phyloP scores from a whole-genome alignment of 2,329 filamentous ascomycete species.

The Fusarium abutilonis region DNA sequence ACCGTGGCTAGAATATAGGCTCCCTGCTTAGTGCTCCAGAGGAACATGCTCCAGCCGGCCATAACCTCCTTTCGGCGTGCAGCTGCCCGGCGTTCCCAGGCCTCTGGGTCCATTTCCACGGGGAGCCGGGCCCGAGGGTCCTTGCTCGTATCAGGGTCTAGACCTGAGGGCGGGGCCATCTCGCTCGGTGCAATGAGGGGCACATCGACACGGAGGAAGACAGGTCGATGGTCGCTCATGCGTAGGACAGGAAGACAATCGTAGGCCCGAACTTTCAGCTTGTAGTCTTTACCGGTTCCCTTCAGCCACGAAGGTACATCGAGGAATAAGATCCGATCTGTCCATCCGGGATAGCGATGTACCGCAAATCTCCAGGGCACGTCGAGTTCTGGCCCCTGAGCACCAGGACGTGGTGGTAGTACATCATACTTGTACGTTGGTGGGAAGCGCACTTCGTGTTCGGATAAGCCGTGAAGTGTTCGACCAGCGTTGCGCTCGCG shows the following conservation, averaged over 20 bases:
- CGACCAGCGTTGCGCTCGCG: slow-evolving; percentile 74
- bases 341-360: slow-evolving; percentile 92
- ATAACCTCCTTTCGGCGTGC: slow-evolving; percentile 59
- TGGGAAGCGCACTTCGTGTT: slow-evolving; percentile 80
- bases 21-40: slow-evolving; percentile 64
- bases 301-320: slow-evolving; percentile 65
- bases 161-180: slow-evolving; percentile 50
- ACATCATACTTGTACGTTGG: slow-evolving; percentile 92
- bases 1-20: slow-evolving; percentile 57
- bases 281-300: slow-evolving; percentile 27
- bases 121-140: slow-evolving; percentile 61
- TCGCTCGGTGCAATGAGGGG: slow-evolving; percentile 63
- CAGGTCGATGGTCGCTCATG: slow-evolving; percentile 89
- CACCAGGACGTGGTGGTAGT: slow-evolving; percentile 45
- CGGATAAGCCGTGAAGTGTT: slow-evolving; percentile 80
- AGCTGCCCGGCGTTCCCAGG: slow-evolving; percentile 62
- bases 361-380: slow-evolving; percentile 64
- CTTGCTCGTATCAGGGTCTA: slow-evolving; percentile 36
- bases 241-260: slow-evolving; percentile 78
- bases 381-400: slow-evolving; percentile 45
- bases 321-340: slow-evolving; percentile 86
- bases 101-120: slow-evolving; percentile 63
- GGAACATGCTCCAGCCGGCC: slow-evolving; percentile 64
- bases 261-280: slow-evolving; percentile 71
- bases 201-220: slow-evolving; percentile 75